A percentile compares a stretch with the other conserved stretches of the same genome.
These are phyloP conservation scores for Cyanidiococcus yangmingshanensis DNA, from an alignment of 23 red algal species.

Conservation along the genomic window DNA sequence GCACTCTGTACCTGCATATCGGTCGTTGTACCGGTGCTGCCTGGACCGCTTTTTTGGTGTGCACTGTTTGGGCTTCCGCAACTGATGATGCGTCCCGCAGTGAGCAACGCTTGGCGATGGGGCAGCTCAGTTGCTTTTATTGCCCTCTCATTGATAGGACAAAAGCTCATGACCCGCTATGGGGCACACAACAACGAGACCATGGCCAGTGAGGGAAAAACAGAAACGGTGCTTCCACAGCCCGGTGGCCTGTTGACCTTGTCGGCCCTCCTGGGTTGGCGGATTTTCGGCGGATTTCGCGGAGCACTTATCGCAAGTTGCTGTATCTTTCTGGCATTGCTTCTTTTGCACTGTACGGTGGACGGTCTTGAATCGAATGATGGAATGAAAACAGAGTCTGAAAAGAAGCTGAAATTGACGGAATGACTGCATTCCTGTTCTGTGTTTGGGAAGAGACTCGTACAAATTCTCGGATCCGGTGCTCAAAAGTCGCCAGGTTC, in stretches of 20 bases:
- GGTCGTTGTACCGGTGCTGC: neutral
- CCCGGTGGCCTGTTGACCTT: neutral
- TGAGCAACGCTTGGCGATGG: neutral
- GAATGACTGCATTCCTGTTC: no score
- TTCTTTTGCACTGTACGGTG: neutral
- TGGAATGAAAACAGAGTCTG: no score
- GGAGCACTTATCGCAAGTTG: conserved; percentile 13
- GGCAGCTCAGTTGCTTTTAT: neutral
- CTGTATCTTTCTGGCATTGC: neutral
- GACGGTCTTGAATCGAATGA: no score
- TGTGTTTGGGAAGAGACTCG: no score
- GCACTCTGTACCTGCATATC: neutral
- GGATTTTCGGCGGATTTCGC: neutral
- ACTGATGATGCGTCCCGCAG: neutral
- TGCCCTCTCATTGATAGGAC: neutral
- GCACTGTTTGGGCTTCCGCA: neutral
- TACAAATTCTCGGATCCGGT: no score
- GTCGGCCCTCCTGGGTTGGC: conserved; percentile 1
- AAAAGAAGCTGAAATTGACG: no score
- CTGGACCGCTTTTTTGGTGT: neutral
- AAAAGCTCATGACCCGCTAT: neutral
- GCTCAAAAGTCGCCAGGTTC: no score
- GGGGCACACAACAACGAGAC: neutral
- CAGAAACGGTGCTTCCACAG: neutral
- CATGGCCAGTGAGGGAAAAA: neutral